Percentiles rank a stretch among this genome's conserved stretches.
phyloP scores from a whole-genome alignment of 805 yeast species.

The Candida dendrica region DNA sequence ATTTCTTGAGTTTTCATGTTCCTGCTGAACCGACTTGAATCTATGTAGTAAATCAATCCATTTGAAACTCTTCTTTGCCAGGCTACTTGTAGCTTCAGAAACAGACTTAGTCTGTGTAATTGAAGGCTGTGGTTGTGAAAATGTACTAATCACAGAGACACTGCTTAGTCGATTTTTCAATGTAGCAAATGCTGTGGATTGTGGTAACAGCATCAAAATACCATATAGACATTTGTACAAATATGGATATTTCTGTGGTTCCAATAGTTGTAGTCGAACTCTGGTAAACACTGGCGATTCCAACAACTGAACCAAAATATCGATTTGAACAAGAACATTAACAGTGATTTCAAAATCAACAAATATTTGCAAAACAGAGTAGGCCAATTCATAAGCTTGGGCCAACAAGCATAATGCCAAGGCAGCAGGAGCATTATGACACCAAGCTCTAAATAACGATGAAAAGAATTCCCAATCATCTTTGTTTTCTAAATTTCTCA shows the following conservation, averaged over 20 bases:
- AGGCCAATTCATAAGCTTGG: slow-evolving; percentile 84
- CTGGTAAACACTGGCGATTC: slow-evolving; percentile 92
- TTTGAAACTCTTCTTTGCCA: slow-evolving; percentile 20
- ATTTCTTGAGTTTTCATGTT: slow-evolving; percentile 21
- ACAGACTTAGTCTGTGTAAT: slow-evolving; percentile 2
- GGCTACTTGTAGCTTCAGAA: slow-evolving; percentile 2
- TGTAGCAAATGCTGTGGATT: slow-evolving; percentile 81
- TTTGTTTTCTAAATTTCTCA: slow-evolving; percentile 52
- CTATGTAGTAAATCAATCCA: slow-evolving; percentile 40
- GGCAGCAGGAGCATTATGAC: slow-evolving; percentile 84
- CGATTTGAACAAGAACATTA: slow-evolving; percentile 76
- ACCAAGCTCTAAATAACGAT: slow-evolving; percentile 82
- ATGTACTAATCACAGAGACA: slow-evolving; percentile 29
- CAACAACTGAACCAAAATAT: slow-evolving; percentile 78
- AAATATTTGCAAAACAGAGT: slow-evolving; percentile 68
- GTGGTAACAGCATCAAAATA: slow-evolving; percentile 87
- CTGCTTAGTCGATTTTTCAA: slow-evolving; percentile 64
- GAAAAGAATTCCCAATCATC: slow-evolving; percentile 69
- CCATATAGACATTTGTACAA: slow-evolving; percentile 87
- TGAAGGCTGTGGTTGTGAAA: slow-evolving; percentile 2
- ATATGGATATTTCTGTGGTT: slow-evolving; percentile 75
- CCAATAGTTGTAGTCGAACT: slow-evolving; percentile 79
- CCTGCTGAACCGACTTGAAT: slow-evolving; percentile 41
- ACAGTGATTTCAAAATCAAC: slow-evolving; percentile 79
- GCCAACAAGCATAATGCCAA: slow-evolving; percentile 79